A percentile compares a stretch with the other conserved stretches of the same genome.
Conservation (phyloP, 2,329 filamentous ascomycete species). For the Macrophomina phaseolina region DNA sequence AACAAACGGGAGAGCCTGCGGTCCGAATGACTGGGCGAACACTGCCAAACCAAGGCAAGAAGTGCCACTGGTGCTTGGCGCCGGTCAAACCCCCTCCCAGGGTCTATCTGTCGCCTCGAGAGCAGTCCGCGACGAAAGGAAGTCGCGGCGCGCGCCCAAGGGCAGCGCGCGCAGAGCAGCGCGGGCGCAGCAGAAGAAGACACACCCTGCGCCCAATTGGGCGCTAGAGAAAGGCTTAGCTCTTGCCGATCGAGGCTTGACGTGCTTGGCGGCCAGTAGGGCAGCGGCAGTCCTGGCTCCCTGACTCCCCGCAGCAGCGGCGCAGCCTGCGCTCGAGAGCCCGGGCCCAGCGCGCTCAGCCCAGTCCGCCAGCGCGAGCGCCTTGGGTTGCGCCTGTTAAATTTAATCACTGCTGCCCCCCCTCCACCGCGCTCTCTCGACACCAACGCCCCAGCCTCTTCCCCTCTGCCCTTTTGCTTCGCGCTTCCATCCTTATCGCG, state of each 20-base stretch:
- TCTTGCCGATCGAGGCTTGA: conserved; percentile 18
- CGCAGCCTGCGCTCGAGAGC: conserved; percentile 3
- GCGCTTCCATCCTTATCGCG: background rate
- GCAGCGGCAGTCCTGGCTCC: background rate
- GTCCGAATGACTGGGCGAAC: conserved; percentile 14
- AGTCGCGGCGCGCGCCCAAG: background rate
- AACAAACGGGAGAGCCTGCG: conserved; percentile 11
- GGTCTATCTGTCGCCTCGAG: background rate
- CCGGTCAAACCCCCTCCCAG: background rate
- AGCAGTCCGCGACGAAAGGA: background rate
- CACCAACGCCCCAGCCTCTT: background rate
- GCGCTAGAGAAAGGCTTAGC: conserved; percentile 19
- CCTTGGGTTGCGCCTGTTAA: background rate
- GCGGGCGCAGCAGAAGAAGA: background rate
- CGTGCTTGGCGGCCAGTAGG: conserved; percentile 5
- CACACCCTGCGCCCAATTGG: background rate
- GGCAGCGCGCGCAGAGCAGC: background rate
- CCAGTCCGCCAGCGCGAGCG: background rate
- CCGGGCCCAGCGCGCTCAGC: conserved; percentile 7
- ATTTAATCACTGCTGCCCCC: conserved; percentile 17
- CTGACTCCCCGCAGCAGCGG: conserved; percentile 22
- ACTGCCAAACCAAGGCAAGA: conserved; percentile 21
- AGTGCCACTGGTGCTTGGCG: conserved; percentile 3
- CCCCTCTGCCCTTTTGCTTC: background rate
- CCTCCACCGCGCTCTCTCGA: background rate